Evolutionary conservation across 208 protist species (phyloP).

Genomic region (Leishmania major): DNA sequence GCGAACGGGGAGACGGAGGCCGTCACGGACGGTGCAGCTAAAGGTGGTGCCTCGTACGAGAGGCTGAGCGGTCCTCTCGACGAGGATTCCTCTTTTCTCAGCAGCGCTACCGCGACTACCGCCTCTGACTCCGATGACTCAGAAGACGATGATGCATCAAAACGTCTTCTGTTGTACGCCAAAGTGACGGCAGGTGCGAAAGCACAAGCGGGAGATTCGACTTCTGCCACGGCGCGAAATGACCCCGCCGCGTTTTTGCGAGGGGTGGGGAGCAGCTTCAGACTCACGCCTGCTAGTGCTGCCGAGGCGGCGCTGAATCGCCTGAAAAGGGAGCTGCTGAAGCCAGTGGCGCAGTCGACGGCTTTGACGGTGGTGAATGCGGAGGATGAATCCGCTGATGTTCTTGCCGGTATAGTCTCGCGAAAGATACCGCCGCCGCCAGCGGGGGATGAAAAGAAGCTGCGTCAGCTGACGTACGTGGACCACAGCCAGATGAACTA

Average conservation of each 20-base stretch:
- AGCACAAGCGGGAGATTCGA: not conserved
- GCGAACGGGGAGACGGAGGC: not conserved
- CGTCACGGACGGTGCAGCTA: not conserved
- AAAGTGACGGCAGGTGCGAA: constrained; percentile 38
- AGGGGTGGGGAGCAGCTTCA: not conserved
- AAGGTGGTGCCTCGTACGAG: not conserved
- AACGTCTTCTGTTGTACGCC: constrained; percentile 56
- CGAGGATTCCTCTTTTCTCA: constrained; percentile 7
- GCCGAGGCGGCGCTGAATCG: constrained; percentile 37
- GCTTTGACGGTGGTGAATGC: constrained; percentile 76
- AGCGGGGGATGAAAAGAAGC: constrained; percentile 58
- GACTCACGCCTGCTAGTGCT: not conserved
- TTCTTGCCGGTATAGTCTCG: constrained; percentile 39
- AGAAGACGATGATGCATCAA: constrained; percentile 36
- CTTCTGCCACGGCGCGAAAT: not conserved
- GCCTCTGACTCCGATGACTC: constrained; percentile 22
- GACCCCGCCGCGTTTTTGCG: constrained; percentile 13
- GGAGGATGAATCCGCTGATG: constrained; percentile 69
- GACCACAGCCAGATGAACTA: constrained; percentile 73
- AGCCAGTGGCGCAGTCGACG: constrained; percentile 54
- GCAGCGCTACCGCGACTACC: constrained; percentile 19
- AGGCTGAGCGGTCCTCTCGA: constrained; percentile 5
- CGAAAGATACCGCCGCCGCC: constrained; percentile 64
- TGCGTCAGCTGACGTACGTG: constrained; percentile 75
- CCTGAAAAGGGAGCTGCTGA: constrained; percentile 54